Percentiles rank a stretch among this genome's conserved stretches.
These are phyloP conservation scores for Bolboschoenoplectus hybrid DNA, from an alignment of 202 grass and related monocot genomes.

Conservation along the genomic window DNA sequence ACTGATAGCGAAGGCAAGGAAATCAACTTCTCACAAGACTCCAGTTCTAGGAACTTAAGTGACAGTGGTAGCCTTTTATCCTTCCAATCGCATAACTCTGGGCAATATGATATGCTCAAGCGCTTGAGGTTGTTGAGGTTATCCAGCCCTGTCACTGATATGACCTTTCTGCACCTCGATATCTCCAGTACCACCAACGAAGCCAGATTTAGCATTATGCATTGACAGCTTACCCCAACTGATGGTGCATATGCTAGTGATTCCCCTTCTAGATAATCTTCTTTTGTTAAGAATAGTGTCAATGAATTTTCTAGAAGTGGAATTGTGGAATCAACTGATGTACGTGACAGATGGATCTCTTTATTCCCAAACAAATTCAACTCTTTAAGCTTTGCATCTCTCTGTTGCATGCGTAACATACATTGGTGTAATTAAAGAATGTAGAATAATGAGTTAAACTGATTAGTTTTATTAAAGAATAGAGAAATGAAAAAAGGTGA, in stretches of 20 bases:
- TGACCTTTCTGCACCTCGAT: not conserved
- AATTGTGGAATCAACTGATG: not conserved
- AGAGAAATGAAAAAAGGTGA: not conserved
- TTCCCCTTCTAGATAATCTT: not conserved
- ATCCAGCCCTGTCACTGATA: not conserved
- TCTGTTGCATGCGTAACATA: not conserved
- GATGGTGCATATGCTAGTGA: not conserved
- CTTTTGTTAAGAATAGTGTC: not conserved
- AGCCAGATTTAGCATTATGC: not conserved
- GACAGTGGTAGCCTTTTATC: not conserved
- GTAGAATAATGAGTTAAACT: not conserved
- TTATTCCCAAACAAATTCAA: not conserved
- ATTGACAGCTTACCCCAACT: not conserved
- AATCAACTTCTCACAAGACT: not conserved
- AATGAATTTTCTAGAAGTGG: conserved; percentile 6
- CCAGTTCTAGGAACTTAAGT: not conserved
- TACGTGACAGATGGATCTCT: not conserved
- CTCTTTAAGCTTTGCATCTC: not conserved
- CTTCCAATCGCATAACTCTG: not conserved
- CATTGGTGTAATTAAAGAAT: not conserved
- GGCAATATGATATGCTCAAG: not conserved
- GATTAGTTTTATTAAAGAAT: not conserved
- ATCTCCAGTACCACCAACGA: not conserved
- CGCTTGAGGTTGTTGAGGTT: not conserved
- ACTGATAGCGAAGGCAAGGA: not conserved